These are phyloP conservation scores for Lunularia cruciata DNA, from an alignment of 225 moss, liverwort and hornwort genomes.

Conservation along the genomic window DNA sequence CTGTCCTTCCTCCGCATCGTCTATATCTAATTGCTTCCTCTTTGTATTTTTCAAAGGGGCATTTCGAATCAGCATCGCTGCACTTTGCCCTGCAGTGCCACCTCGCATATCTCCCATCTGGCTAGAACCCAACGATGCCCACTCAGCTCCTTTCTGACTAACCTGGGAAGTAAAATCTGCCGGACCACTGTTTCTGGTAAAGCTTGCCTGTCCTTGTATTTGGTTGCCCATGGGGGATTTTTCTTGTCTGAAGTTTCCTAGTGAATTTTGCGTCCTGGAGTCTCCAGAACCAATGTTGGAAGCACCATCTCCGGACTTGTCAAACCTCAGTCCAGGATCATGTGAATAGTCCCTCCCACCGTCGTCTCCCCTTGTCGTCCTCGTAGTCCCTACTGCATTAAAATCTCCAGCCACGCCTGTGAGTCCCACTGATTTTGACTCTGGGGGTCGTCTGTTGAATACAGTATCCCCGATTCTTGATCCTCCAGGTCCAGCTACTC, in stretches of 20 bases:
- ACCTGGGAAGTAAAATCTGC: constrained; percentile 5
- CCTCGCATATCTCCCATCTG: constrained; percentile 22
- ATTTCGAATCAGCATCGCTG: constrained; percentile 12
- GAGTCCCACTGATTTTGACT: constrained; percentile 8
- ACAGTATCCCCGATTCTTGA: constrained; percentile 13
- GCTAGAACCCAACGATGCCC: constrained; percentile 21
- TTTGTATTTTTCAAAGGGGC: constrained; percentile 16
- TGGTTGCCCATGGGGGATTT: constrained; percentile 16
- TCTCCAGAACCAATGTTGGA: constrained; percentile 19
- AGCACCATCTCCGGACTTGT: constrained; percentile 2
- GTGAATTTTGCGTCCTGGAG: constrained; percentile 10
- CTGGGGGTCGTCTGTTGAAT: constrained; percentile 13
- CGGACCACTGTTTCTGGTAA: constrained; percentile 16
- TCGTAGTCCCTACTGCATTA: constrained; percentile 3
- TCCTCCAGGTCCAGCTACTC: constrained; percentile 18
- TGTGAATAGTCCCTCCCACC: constrained; percentile 10
- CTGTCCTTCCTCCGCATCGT: constrained; percentile 26
- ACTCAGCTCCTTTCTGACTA: constrained; percentile 21
- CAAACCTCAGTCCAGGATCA: constrained; percentile 31
- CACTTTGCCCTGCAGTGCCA: constrained; percentile 12
- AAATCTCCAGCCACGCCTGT: constrained; percentile 16
- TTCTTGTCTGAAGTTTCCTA: constrained; percentile 21
- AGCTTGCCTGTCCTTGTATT: constrained; percentile 28
- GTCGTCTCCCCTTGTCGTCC: constrained; percentile 9
- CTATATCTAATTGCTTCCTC: constrained; percentile 36